phyloP scores from a whole-genome alignment of 169 alveolate species.

The Cystoisospora suis region DNA sequence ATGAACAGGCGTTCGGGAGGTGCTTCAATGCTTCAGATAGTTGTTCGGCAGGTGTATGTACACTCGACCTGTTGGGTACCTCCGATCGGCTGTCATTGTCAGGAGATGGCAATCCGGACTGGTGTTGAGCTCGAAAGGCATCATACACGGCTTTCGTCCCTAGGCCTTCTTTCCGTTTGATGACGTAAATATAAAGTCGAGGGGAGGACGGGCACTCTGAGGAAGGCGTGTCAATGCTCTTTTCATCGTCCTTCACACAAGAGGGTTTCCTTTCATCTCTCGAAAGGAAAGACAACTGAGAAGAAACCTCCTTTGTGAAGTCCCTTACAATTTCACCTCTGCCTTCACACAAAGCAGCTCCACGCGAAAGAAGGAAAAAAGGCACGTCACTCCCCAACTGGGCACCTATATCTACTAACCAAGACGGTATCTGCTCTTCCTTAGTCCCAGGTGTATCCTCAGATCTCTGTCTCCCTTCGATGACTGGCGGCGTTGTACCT shows the following conservation, averaged over 20 bases:
- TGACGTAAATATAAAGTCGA: background rate
- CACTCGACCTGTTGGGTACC: background rate
- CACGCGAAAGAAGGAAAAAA: slow-evolving; percentile 42
- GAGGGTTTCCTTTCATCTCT: too few relatives aligned
- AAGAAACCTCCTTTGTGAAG: background rate
- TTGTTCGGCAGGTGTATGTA: background rate
- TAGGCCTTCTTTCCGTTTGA: background rate
- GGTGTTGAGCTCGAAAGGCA: background rate
- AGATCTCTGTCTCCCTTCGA: background rate
- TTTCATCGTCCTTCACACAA: too few relatives aligned
- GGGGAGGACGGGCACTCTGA: too few relatives aligned
- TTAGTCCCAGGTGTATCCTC: background rate
- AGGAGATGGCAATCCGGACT: background rate
- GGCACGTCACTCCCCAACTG: slow-evolving; percentile 48
- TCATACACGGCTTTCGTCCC: slow-evolving; percentile 26
- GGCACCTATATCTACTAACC: background rate
- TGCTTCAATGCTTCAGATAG: too few relatives aligned
- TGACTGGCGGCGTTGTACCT: background rate
- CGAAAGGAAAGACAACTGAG: background rate
- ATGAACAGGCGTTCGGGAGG: too few relatives aligned
- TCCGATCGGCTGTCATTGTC: background rate
- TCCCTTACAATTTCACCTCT: slow-evolving; percentile 37
- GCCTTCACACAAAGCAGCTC: slow-evolving; percentile 48
- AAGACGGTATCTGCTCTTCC: background rate
- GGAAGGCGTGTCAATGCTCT: too few relatives aligned